Conservation (phyloP, 2,329 filamentous ascomycete species). For the Venturiaceae sp. region DNA sequence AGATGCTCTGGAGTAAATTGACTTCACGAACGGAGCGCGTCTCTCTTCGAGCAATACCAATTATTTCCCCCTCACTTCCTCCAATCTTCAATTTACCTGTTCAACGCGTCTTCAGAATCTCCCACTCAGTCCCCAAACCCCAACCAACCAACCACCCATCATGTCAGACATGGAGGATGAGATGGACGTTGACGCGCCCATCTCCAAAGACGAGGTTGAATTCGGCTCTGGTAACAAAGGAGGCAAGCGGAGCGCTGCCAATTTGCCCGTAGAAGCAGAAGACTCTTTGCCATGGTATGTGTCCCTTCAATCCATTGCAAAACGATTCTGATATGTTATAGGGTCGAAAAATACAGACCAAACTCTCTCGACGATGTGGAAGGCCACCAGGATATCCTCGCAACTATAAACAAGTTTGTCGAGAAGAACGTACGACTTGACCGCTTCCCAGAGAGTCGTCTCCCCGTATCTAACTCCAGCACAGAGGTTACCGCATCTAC, state of each 20-base stretch:
- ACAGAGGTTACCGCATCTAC: constrained; percentile 78
- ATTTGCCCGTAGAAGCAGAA: constrained; percentile 86
- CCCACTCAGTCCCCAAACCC: background rate
- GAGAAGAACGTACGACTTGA: constrained; percentile 60
- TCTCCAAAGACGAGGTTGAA: constrained; percentile 39
- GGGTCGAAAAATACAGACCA: constrained; percentile 96
- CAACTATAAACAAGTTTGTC: constrained; percentile 96
- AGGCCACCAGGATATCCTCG: constrained; percentile 92
- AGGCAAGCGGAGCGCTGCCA: constrained; percentile 90
- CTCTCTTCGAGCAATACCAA: constrained; percentile 4
- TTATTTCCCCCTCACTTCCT: background rate
- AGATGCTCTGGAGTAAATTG: no score
- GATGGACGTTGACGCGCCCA: constrained; percentile 57
- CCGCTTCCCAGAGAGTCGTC: background rate
- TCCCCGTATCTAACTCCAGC: constrained; percentile 6
- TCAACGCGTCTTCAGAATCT: background rate
- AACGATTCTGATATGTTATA: constrained; percentile 22
- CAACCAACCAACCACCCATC: constrained; percentile 8
- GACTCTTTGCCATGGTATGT: constrained; percentile 84
- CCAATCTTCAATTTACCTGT: background rate
- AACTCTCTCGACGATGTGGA: constrained; percentile 84
- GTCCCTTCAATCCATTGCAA: background rate
- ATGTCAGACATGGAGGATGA: constrained; percentile 52
- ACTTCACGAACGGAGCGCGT: constrained; percentile 2
- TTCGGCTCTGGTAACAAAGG: constrained; percentile 62